Evolutionary conservation across 805 yeast species (phyloP).

Genomic region (Zygotorulaspora chibaensis): DNA sequence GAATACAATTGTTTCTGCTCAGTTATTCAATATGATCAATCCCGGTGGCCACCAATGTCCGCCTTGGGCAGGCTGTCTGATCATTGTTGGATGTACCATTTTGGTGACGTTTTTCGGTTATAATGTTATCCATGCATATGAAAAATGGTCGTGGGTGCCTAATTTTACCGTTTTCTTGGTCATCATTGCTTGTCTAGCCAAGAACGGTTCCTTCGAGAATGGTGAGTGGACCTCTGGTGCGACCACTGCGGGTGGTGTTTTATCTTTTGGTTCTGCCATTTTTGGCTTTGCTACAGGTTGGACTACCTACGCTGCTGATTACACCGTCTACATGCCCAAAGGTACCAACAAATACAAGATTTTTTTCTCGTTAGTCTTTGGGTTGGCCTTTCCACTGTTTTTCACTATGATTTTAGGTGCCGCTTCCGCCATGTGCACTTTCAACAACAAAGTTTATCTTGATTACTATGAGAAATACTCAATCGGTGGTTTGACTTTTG

Average conservation of each 20-base stretch:
- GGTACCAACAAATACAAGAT: conserved; percentile 54
- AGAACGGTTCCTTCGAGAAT: conserved; percentile 56
- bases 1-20: conserved; percentile 85
- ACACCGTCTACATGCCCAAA: conserved; percentile 79
- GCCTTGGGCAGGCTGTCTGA: conserved; percentile 85
- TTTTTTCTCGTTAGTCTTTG: conserved; percentile 58
- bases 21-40: conserved; percentile 72
- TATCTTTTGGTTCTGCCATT: conserved; percentile 77
- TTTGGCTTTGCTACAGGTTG: conserved; percentile 93
- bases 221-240: conserved; percentile 52
- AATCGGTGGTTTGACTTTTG: conserved; percentile 78
- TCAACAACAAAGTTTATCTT: conserved; percentile 43
- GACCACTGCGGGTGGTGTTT: conserved; percentile 68
- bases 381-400: conserved; percentile 61
- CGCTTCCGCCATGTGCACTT: conserved; percentile 72
- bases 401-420: conserved; percentile 80
- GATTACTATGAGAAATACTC: conserved; percentile 49
- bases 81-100: conserved; percentile 63
- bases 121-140: conserved; percentile 72
- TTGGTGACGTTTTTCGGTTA: conserved; percentile 83
- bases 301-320: conserved; percentile 93
- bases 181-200: conserved; percentile 70
- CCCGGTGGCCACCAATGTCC: conserved; percentile 52
- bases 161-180: conserved; percentile 66
- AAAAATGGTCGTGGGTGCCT: conserved; percentile 86